Base-by-base conservation (phyloP, 2,329 filamentous ascomycete species). In the Aspergillus flavus region DNA sequence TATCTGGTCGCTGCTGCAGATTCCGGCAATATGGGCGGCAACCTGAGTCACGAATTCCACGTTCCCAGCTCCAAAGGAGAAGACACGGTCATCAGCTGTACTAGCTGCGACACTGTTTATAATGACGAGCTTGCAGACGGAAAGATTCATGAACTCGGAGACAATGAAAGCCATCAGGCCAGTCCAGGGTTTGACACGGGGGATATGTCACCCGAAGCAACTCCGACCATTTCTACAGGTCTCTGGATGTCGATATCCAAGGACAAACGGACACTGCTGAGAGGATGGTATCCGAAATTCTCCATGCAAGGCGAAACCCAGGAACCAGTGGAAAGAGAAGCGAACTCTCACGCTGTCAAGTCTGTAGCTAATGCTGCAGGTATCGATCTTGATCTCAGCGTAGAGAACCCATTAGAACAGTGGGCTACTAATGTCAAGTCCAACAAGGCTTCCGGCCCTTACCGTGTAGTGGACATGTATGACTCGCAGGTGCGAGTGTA, bases 21-120 rank as follows among this genome's bases (percentile, higher is more conserved):
- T 75, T 97, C 94, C 1, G 95, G 95, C n/a, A 92, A 93, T 68
- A 99, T 99, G 87, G 95, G 95, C 36, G 95, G 95, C 14, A 90
- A 89, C 68, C 80, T 97, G 43, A 98, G 94, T 76, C 95, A 99
- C 75, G 95, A 99, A 73, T 99, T 96, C 74, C 95, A 97, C 74
- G 89, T 97, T 57, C 85, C 90, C 1, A 92, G 89, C 34, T 74
- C 85, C 0, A 89, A 91, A 57, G 95, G 95, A 9, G 95, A 98
- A 75, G 95, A 99, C 72, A 89, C 87, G 1, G 85, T 99, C 43
- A 87, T 96, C 66, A 89, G 83, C 65, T 99, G 95, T 76, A 80
- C 80, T 26, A 80, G 77, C 12, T 99, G 95, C 75, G 83, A 85
- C 39, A 92, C 94, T 73, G 86, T 91, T 0, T 91, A 91, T 62